phyloP scores from a whole-genome alignment of 306 rosid species.

The Betula pendula region DNA sequence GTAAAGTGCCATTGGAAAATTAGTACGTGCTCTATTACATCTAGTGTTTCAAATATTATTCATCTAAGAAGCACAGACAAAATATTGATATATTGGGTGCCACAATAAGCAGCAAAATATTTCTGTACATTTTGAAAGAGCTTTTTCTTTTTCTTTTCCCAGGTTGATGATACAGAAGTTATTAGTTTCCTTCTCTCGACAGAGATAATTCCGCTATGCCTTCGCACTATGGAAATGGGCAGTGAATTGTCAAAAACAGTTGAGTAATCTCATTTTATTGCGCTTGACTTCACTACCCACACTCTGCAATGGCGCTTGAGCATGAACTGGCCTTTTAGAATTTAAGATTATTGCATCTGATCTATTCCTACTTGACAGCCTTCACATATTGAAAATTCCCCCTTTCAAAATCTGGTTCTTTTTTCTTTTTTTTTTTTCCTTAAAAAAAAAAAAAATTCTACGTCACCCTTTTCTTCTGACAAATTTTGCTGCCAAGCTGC shows the following conservation, averaged over 20 bases:
- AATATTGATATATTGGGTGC: not conserved
- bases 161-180: slow-evolving; percentile 78
- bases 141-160: slow-evolving; percentile 20
- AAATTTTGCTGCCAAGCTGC: slow-evolving; percentile 5
- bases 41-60: too few species aligned
- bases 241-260: slow-evolving; percentile 79
- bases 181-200: slow-evolving; percentile 78
- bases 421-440: not conserved
- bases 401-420: not conserved
- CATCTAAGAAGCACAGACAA: not conserved
- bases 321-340: not conserved
- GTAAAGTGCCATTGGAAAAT: too few species aligned
- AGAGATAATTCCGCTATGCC: slow-evolving; percentile 75
- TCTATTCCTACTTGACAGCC: not conserved
- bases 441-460: too few species aligned
- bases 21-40: too few species aligned
- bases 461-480: not conserved
- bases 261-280: slow-evolving; percentile 47
- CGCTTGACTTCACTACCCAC: not conserved
- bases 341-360: not conserved
- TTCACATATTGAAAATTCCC: not conserved
- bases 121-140: not conserved
- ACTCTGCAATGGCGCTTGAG: not conserved
- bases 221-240: slow-evolving; percentile 88
- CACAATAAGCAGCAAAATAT: not conserved